Base-by-base conservation (phyloP, 129 eudicot species). In the Helichrysum umbraculigerum region DNA sequence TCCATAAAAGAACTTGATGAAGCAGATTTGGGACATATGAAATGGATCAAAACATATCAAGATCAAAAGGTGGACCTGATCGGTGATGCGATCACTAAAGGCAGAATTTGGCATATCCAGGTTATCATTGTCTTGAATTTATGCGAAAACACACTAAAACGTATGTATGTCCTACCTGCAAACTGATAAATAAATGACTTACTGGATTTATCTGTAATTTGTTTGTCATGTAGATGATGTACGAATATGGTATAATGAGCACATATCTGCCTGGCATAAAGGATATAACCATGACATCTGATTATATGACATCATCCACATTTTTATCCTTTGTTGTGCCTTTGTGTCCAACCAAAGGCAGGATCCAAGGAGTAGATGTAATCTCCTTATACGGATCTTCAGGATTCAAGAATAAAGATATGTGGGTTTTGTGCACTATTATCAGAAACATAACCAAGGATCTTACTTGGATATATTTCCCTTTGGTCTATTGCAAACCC, bases 391-490 rank as follows among this genome's bases (percentile, higher is more conserved):
- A 64, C 11, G 7, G 20, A 35, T 32, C 50, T 59, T 41, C n/a
- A 19, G 15, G 75, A n/a, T n/a, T n/a, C 42, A 1, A 72, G 76
- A 68, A 78, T 17, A 20, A 4, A 22, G 21, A 69, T 11, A 7
- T n/a, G 2, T 8, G 66, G 73, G 17, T 8, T 12, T 8, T 68
- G 29, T 58, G 41, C 3, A 30, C 33, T 10, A 68, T 22, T 67
- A 16, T 83, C 68, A 78, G 57, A 2, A 78, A 83, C 6, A 60
- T n/a, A 17, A 83, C 73, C 37, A 83, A 83, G 80, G 73, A 66
- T 33, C 58, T 74, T 10, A 32, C 68, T 22, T 83, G 83, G 83
- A 70, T 68, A 8, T 83, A 78, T 58, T 62, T 76, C 73, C 86
- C 83, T 28, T 34, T 64, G 20, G 66, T 42, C 28, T 77, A 71